Base-by-base conservation (phyloP, 2,329 filamentous ascomycete genomes). In the Colletotrichum costaricense region DNA sequence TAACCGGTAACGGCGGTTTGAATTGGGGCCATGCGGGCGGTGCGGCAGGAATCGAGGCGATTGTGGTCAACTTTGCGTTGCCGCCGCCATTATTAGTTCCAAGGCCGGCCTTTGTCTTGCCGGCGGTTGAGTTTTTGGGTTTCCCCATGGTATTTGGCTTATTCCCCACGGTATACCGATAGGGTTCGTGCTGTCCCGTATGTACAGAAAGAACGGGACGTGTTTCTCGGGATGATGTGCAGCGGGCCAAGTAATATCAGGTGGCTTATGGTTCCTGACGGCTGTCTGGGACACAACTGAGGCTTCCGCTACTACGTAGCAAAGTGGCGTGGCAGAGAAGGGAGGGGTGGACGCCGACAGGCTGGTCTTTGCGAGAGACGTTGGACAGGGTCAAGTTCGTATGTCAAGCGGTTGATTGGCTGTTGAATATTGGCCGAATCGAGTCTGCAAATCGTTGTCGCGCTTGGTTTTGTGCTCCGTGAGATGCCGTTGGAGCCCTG, bases 21-120 rank as follows among this genome's bases (percentile, higher is more conserved):
- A 97, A 91, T 26, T 85, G 83, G 46, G 94, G 94, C 94, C 94
- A 96, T 60, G 89, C 88, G 42, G 76, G 69, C 11, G 80, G 68
- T 22, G 75, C 49, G n/a, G 73, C 57, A 22, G 76, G 66, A 26
- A 70, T 70, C 28, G 76, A 58, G 33, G 59, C 55, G 33, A 57
- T 52, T 55, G 60, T 28, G 14, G 67, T 38, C 57, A 38, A 60
- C 58, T 59, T 65, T 56, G 38, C 49, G 74, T 77, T 72, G 74
- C 52, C 63, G 54, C 28, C 22, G 54, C 28, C 22, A 16, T 33
- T 54, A 22, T 3, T 38, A 16, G 46, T 22, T 33, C 46, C 52
- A 38, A 55, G 30, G 52, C 58, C 63, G 38, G 60, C 54, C 62
- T 67, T 67, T 73, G 67, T 7, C 74, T 72, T 71, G 74, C 68